Evolutionary conservation across 2,329 filamentous ascomycete species (phyloP).

Genomic region (Aspergillus unguis): DNA sequence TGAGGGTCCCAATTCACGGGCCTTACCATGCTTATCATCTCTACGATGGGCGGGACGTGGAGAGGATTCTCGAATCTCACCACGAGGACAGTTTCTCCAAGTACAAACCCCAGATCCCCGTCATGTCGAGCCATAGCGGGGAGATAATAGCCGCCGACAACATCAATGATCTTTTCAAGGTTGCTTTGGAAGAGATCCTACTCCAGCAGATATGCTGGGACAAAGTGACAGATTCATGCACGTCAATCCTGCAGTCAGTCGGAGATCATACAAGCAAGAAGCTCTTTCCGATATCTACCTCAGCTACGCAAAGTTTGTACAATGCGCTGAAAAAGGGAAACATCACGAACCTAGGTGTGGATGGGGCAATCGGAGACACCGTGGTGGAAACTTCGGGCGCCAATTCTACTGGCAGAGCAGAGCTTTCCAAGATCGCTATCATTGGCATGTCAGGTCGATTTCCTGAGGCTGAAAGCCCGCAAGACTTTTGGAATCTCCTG

Average conservation of each 20-base stretch:
- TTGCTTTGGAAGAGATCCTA: constrained; percentile 38
- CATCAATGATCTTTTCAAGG: constrained; percentile 31
- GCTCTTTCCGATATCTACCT: constrained; percentile 31
- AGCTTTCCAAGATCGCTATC: constrained; percentile 70
- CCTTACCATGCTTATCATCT: constrained; percentile 60
- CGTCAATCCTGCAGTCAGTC: constrained; percentile 20
- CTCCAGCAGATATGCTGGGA: constrained; percentile 42
- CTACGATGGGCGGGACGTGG: constrained; percentile 50
- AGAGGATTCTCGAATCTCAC: constrained; percentile 47
- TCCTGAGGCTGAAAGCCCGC: constrained; percentile 67
- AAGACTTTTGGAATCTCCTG: constrained; percentile 72
- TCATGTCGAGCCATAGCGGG: constrained; percentile 40
- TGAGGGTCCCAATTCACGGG: constrained; percentile 55
- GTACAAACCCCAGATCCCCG: constrained; percentile 31
- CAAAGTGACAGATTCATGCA: constrained; percentile 36
- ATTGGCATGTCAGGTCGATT: constrained; percentile 79
- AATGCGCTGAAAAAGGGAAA: constrained; percentile 30
- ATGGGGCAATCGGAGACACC: constrained; percentile 27
- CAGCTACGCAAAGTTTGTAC: constrained; percentile 32
- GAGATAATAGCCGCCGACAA: constrained; percentile 27
- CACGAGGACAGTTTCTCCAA: constrained; percentile 27
- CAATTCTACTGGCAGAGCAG: constrained; percentile 30
- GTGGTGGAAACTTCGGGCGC: constrained; percentile 16
- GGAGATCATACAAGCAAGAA: constrained; percentile 17
- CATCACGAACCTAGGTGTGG: constrained; percentile 25